These are phyloP conservation scores for Ambrosiella beaveri DNA, from an alignment of 2,329 filamentous ascomycete genomes.

Conservation along the genomic window DNA sequence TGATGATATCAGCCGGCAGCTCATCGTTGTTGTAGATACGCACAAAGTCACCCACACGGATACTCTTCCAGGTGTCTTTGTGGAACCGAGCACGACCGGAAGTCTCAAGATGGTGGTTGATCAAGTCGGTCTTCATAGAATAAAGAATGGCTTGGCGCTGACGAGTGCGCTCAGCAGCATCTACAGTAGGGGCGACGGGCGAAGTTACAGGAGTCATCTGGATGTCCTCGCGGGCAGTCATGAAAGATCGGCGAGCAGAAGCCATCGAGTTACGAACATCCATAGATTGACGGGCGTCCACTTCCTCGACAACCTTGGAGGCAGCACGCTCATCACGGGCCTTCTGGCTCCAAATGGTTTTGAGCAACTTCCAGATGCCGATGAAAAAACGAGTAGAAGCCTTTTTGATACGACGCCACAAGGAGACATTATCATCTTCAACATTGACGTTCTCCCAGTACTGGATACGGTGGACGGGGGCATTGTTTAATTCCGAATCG, in stretches of 20 bases:
- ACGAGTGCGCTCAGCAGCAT: constrained; percentile 18
- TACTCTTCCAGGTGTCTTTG: constrained; percentile 84
- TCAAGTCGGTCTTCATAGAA: constrained; percentile 38
- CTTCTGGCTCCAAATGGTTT: constrained; percentile 34
- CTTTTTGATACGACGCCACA: constrained; percentile 86
- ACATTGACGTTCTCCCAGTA: constrained; percentile 92
- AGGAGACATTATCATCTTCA: constrained; percentile 64
- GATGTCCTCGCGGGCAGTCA: constrained; percentile 39
- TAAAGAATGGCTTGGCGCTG: constrained; percentile 23
- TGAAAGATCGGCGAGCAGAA: constrained; percentile 34
- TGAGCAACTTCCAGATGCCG: constrained; percentile 32
- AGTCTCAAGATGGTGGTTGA: constrained; percentile 51
- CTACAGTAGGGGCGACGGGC: constrained; percentile 33
- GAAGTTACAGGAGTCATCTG: constrained; percentile 74
- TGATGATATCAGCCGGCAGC: constrained; percentile 80
- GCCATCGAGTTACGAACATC: constrained; percentile 25
- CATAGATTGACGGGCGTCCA: constrained; percentile 45
- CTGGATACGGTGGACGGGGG: constrained; percentile 73
- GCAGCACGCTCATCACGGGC: constrained; percentile 31
- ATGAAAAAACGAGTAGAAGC: constrained; percentile 48
- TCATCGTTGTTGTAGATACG: constrained; percentile 94
- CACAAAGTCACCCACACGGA: constrained; percentile 90
- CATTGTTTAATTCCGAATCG: constrained; percentile 91
- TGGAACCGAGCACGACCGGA: constrained; percentile 70
- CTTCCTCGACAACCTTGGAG: constrained; percentile 26